A percentile compares a stretch with the other conserved stretches of the same genome.
Evolutionary conservation across 2,329 filamentous ascomycete species (phyloP).

Genomic region (Emericellopsis atlantica): DNA sequence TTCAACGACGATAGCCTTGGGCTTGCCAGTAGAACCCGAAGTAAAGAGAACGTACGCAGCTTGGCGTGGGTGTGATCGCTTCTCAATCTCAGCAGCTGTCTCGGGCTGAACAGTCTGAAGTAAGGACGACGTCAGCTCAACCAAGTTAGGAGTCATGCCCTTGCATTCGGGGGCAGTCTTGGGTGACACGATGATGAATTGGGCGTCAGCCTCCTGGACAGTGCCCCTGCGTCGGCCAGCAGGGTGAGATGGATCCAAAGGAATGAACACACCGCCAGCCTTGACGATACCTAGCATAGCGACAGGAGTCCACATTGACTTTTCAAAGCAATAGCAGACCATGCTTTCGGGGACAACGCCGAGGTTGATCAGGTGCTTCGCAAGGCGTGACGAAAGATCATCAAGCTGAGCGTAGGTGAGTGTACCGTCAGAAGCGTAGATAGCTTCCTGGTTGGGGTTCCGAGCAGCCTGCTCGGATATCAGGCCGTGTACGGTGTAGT

Average conservation of each 20-base stretch:
- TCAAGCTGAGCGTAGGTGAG: constrained; percentile 11
- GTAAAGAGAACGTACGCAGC: constrained; percentile 9
- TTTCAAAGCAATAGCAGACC: constrained; percentile 13
- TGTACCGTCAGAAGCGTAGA: neutral
- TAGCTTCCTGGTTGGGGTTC: neutral
- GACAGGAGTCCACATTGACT: constrained; percentile 11
- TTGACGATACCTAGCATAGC: constrained; percentile 13
- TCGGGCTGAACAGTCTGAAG: neutral
- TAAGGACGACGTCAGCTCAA: neutral
- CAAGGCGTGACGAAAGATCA: constrained; percentile 6
- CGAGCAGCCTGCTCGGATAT: constrained; percentile 1
- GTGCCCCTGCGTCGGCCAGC: neutral
- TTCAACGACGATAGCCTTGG: constrained; percentile 9
- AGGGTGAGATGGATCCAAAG: constrained; percentile 11
- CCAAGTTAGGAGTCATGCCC: neutral
- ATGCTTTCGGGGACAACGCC: constrained; percentile 3
- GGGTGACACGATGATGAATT: constrained; percentile 4
- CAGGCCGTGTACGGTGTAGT: constrained; percentile 4
- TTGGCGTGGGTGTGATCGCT: neutral
- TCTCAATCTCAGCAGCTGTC: neutral
- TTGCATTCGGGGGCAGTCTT: constrained; percentile 10
- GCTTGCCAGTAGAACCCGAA: constrained; percentile 8
- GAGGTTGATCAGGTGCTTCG: constrained; percentile 3
- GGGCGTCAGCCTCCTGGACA: constrained; percentile 3
- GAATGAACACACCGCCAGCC: constrained; percentile 14